Evolutionary conservation across 192 early-diverging fungal genomes (phyloP).

Genomic region (Backusella luteola): DNA sequence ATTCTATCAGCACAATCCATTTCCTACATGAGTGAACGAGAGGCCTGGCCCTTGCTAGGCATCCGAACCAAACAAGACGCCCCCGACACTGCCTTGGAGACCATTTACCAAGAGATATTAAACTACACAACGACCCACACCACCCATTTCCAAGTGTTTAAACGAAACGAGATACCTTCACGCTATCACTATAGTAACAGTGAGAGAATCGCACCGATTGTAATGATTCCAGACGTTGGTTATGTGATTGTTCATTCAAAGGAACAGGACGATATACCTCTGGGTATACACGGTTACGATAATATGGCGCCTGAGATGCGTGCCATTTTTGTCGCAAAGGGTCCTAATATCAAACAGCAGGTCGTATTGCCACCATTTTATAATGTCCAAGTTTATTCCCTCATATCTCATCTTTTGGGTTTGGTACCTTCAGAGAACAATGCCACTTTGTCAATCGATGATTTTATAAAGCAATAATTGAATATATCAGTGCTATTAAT

Average conservation of each 20-base stretch:
- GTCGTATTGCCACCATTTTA: slow-evolving; percentile 46
- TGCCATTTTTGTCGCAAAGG: slow-evolving; percentile 79
- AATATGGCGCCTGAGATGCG: slow-evolving; percentile 73
- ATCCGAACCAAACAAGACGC: slow-evolving; percentile 54
- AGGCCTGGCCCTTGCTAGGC: slow-evolving; percentile 62
- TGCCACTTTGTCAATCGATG: slow-evolving; percentile 44
- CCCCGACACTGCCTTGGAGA: slow-evolving; percentile 33
- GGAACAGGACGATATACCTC: slow-evolving; percentile 14
- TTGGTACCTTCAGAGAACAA: slow-evolving; percentile 70
- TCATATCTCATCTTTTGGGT: slow-evolving; percentile 57
- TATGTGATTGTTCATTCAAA: slow-evolving; percentile 50
- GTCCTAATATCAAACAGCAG: slow-evolving; percentile 42
- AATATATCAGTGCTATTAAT: too few species aligned
- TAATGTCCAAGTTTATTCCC: slow-evolving; percentile 73
- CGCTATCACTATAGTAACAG: slow-evolving; percentile 71
- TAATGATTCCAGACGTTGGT: slow-evolving; percentile 65
- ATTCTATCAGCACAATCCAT: slow-evolving; percentile 34
- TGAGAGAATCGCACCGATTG: slow-evolving; percentile 71
- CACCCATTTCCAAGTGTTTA: slow-evolving; percentile 59
- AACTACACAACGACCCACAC: slow-evolving; percentile 31
- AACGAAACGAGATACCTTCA: slow-evolving; percentile 66
- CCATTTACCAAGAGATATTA: slow-evolving; percentile 52
- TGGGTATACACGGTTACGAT: slow-evolving; percentile 87
- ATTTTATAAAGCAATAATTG: background rate
- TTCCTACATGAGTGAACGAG: slow-evolving; percentile 46